Conservation (phyloP, 129 eudicot genomes). For the Artemisia tridentata region DNA sequence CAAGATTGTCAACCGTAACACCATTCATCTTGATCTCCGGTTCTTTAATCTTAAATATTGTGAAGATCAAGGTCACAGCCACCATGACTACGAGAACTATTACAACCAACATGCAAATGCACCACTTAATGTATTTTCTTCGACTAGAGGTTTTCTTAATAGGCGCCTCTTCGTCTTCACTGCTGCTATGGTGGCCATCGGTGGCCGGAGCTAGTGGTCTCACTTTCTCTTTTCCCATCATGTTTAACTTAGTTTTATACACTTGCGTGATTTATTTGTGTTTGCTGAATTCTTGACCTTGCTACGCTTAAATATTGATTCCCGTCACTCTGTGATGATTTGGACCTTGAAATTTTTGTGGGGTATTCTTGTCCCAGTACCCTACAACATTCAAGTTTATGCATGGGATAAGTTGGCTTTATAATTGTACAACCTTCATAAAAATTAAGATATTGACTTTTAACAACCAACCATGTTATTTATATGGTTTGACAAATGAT, state of each 20-base stretch:
- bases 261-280: no score
- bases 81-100: slow-evolving; percentile 37
- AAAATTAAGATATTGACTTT: slow-evolving; percentile 14
- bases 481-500: no score
- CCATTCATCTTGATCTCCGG: slow-evolving; percentile 53
- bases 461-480: background rate
- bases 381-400: background rate
- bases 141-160: slow-evolving; percentile 7
- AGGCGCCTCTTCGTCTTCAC: slow-evolving; percentile 22
- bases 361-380: no score
- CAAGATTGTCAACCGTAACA: slow-evolving; percentile 32
- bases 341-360: no score
- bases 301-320: no score
- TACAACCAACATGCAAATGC: slow-evolving; percentile 23
- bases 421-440: slow-evolving; percentile 13
- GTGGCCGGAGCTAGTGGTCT: slow-evolving; percentile 56
- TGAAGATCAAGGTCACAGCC: slow-evolving; percentile 47
- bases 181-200: slow-evolving; percentile 33
- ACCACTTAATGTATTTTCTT: slow-evolving; percentile 36
- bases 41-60: slow-evolving; percentile 58
- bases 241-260: slow-evolving; percentile 3
- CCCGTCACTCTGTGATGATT: no score
- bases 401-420: background rate
- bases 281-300: no score
- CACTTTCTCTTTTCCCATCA: slow-evolving; percentile 55